Percentiles rank a stretch among this genome's conserved stretches.
phyloP scores from a whole-genome alignment of 495 filamentous ascomycete genomes.

The Amphirosellinia nigrospora region DNA sequence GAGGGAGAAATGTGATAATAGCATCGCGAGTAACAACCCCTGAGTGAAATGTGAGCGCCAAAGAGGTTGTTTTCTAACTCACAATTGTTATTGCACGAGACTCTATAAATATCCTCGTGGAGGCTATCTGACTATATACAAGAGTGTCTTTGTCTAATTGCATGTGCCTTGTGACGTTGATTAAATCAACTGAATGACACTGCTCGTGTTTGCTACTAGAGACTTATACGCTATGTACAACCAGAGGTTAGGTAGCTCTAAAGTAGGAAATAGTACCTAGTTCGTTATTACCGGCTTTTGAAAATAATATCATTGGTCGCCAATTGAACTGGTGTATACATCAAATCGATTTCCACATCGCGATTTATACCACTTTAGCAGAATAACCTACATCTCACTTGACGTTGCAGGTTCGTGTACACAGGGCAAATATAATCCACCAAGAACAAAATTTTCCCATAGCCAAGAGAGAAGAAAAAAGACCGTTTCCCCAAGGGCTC shows the following conservation, averaged over 20 bases:
- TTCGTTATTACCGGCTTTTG: neutral
- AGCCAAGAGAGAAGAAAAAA: neutral
- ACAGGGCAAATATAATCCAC: neutral
- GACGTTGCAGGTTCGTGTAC: neutral
- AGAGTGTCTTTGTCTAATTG: no score
- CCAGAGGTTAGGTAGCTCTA: neutral
- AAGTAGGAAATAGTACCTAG: neutral
- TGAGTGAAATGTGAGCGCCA: neutral
- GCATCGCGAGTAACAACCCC: neutral
- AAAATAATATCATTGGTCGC: neutral
- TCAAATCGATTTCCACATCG: neutral
- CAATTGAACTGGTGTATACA: neutral
- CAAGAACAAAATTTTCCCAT: neutral
- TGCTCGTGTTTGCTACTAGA: no score
- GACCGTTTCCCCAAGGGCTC: neutral
- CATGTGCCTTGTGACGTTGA: no score
- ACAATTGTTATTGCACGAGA: neutral
- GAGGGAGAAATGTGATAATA: neutral
- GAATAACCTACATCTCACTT: neutral
- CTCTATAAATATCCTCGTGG: no score
- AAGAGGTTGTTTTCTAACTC: neutral
- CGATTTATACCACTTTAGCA: neutral
- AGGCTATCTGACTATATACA: neutral
- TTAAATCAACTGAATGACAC: no score
- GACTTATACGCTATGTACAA: neutral